Evolutionary conservation across 140 eudicot genomes (phyloP), one percentile per base, ranked within the genome.

Genomic region (Ambrosia hybrid): DNA sequence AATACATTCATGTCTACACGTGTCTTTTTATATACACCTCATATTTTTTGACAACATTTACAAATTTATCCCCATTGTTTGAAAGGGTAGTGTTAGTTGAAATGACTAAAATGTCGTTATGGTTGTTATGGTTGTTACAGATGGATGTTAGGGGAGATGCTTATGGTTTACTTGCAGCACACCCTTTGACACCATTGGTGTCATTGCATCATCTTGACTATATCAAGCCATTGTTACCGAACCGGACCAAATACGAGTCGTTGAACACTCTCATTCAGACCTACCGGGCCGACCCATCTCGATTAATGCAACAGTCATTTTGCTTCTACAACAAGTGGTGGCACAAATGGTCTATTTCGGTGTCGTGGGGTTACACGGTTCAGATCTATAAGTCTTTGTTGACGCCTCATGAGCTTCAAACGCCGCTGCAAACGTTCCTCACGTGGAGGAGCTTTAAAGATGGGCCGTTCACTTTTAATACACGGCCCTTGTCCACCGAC

Each of bases 151-250:
- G 92, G 78, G 97, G 91, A 13, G 88, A 88, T 14, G 87, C 92
- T 0, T 90, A 77, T 56, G 99, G 99, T 67, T 81, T 94, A 51
- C 86, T 94, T 16, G 88, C 97, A 33, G 97, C 99, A 30, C 99
- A 94, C 51, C 97, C 99, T 0, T 37, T 83, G 81, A 79, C 92
- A 21, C 97, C 99, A 26, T 67, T 94, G 15, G 87, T 94, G 3
- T 90, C 99, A 11, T 89, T 94, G 5, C 99, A 94, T 88, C 99
- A 94, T 81, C 95, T 94, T 4, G 96, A 87, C 86, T 39, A 65
- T 11, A 85, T 90, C 3, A 77, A 81, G 9, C 87, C 95, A 4
- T 52, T 93, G 45, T 84, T 93, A 62, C 97, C 96, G 4, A 74
- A 81, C 73, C 81, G 38, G 51, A 84, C 80, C 30, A 91, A 81